Evolutionary conservation across 1,139 yeast genomes (phyloP).

Genomic region (Yamadazyma atmosphaerica): DNA sequence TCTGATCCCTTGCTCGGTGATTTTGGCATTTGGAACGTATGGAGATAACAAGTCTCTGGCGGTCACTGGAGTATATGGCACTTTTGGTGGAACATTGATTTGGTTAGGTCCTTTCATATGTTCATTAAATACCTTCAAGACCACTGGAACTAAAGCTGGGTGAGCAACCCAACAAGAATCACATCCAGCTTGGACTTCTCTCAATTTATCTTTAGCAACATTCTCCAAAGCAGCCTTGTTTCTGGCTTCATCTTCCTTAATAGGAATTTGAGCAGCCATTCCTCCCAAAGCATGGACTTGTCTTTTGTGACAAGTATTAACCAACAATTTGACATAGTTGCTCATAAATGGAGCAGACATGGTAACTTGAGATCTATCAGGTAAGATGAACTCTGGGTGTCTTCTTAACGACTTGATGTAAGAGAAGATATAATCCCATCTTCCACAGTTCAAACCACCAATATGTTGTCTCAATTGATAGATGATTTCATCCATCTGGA

Average conservation of each 20-base stretch:
- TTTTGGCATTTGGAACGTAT: slow-evolving; percentile 60
- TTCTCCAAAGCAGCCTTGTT: slow-evolving; percentile 69
- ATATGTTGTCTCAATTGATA: slow-evolving; percentile 74
- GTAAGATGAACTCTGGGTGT: slow-evolving; percentile 62
- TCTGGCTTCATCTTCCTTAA: slow-evolving; percentile 64
- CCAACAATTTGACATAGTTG: slow-evolving; percentile 64
- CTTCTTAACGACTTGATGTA: slow-evolving; percentile 67
- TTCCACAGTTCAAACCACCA: slow-evolving; percentile 77
- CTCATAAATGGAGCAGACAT: slow-evolving; percentile 78
- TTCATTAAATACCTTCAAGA: slow-evolving; percentile 74
- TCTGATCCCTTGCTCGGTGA: slow-evolving; percentile 73
- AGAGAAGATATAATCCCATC: slow-evolving; percentile 82
- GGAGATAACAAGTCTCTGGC: slow-evolving; percentile 74
- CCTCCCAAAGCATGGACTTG: slow-evolving; percentile 84
- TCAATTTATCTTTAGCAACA: slow-evolving; percentile 68
- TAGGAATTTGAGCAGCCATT: slow-evolving; percentile 84
- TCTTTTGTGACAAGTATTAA: slow-evolving; percentile 71
- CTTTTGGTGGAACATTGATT: slow-evolving; percentile 59
- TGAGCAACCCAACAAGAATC: slow-evolving; percentile 87
- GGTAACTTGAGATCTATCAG: slow-evolving; percentile 73
- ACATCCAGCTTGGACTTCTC: slow-evolving; percentile 76
- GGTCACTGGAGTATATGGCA: slow-evolving; percentile 50
- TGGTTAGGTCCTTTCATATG: slow-evolving; percentile 86
- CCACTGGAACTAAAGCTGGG: slow-evolving; percentile 75
- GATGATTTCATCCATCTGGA: slow-evolving; percentile 81